phyloP scores from a whole-genome alignment of 2,329 filamentous ascomycete species.

The Claviceps sorghi region DNA sequence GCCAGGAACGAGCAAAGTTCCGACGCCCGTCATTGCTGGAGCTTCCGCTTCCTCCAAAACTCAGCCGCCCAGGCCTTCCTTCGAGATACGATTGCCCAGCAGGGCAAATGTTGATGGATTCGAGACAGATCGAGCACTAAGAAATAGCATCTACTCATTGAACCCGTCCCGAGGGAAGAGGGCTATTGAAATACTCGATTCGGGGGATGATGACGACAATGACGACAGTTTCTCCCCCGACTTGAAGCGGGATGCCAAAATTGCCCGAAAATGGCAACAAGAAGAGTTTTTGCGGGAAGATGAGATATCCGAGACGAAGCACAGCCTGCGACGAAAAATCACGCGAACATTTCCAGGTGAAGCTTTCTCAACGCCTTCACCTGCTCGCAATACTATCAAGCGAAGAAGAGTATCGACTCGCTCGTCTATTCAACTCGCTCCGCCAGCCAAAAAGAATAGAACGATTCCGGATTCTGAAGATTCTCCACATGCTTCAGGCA shows the following conservation, averaged over 20 bases:
- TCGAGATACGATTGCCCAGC: conserved; percentile 18
- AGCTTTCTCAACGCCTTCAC: conserved; percentile 3
- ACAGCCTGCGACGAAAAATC: conserved; percentile 4
- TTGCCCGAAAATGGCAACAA: conserved; percentile 21
- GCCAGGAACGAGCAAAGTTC: conserved; percentile 22
- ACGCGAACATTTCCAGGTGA: not conserved
- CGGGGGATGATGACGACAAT: conserved; percentile 19
- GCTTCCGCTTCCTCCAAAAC: not conserved
- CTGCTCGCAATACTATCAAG: conserved; percentile 10
- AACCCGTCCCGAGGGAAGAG: conserved; percentile 29
- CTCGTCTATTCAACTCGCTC: conserved; percentile 8
- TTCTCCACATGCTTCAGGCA: conserved; percentile 8
- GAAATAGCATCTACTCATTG: conserved; percentile 33
- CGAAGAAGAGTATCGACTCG: conserved; percentile 13
- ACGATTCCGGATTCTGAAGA: conserved; percentile 18
- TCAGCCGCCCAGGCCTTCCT: conserved; percentile 1
- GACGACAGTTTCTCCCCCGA: conserved; percentile 16
- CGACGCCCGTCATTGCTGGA: conserved; percentile 18
- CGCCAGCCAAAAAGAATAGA: conserved; percentile 17
- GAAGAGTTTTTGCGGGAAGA: conserved; percentile 16
- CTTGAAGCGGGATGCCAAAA: conserved; percentile 14
- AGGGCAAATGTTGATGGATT: conserved; percentile 6
- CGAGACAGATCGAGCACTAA: conserved; percentile 17
- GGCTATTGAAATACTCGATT: conserved; percentile 25
- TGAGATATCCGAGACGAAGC: not conserved